Base-by-base conservation (phyloP, 2,329 filamentous ascomycete species). In the Aspergillus sclerotialis region DNA sequence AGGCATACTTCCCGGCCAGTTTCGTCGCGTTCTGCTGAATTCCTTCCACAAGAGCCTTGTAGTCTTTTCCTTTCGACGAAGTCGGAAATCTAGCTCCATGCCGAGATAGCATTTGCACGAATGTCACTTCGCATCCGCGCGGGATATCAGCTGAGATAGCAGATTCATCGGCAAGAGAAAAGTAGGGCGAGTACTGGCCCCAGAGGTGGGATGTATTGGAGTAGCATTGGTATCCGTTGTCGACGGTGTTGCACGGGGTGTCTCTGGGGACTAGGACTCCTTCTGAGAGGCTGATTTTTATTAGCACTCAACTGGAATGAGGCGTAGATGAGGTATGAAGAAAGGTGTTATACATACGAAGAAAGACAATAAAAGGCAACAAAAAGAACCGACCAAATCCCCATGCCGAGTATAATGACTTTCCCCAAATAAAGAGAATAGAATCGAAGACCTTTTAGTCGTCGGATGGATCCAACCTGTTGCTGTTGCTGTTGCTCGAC, bases 171-270 rank as follows among this genome's bases (percentile, higher is more conserved):
- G 41, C 42, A 0, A 89, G 80, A 1, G 80, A 73, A 61, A 84
- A 94, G 64, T 79, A 93, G 2, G 88, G 85, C 12, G 86, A 83
- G 59, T 94, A 94, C 57, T 90, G 87, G 36, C 88, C 89, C 86
- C 87, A 94, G 36, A 69, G 73, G 45, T 78, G 82, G 2, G 78
- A 76, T 28, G 81, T 71, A 19, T 72, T 56, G 4, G 73, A 60
- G 30, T 70, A 68, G 59, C 83, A 88, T 43, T 75, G 72, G 56
- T 79, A 84, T 38, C 80, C 80, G 24, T 65, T 44, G 27, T 70
- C 53, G 23, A 73, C 59, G 5, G 67, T 69, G 52, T 76, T 73
- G 60, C 77, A 81, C 9, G 51, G 44, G n/a, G 32, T 24, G 11
- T 32, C 12, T 33, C 4, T 17, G 19, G 6, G 15, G 28, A 10